These are phyloP conservation scores for Boletus nobilissimus DNA, from an alignment of 1,284 basidiomycete genomes.

Conservation along the genomic window DNA sequence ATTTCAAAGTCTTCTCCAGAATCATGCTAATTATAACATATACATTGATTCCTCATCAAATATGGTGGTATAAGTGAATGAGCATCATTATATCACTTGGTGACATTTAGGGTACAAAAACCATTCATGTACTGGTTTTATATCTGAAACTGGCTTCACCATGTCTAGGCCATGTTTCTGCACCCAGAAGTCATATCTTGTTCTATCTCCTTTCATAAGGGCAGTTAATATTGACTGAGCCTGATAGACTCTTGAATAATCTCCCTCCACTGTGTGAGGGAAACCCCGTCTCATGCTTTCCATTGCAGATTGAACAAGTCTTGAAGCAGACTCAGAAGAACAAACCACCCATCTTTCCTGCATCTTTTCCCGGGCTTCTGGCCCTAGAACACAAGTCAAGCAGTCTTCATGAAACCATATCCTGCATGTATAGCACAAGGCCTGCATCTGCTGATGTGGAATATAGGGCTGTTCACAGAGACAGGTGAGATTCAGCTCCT, in stretches of 20 bases:
- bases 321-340: not conserved
- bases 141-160: not conserved
- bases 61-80: too few relatives aligned
- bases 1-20: too few relatives aligned
- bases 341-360: not conserved
- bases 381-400: not conserved
- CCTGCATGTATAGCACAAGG: conserved; percentile 19
- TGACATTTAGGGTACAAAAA: not conserved
- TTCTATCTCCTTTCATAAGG: not conserved
- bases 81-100: not conserved
- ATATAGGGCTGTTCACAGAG: conserved; percentile 11
- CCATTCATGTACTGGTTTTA: not conserved
- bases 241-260: conserved; percentile 17
- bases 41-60: too few relatives aligned
- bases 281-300: conserved; percentile 11
- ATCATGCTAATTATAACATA: too few relatives aligned
- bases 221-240: conserved; percentile 26
- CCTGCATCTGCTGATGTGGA: conserved; percentile 9
- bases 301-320: not conserved
- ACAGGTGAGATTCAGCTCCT: not conserved
- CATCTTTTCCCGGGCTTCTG: not conserved
- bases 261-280: not conserved
- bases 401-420: conserved; percentile 15
- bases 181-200: not conserved
- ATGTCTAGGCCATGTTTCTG: not conserved